Percentiles rank a stretch among this genome's conserved stretches.
These are phyloP conservation scores for Nowakowskiella sp. DNA, from an alignment of 192 early-diverging fungal genomes.

Conservation along the genomic window DNA sequence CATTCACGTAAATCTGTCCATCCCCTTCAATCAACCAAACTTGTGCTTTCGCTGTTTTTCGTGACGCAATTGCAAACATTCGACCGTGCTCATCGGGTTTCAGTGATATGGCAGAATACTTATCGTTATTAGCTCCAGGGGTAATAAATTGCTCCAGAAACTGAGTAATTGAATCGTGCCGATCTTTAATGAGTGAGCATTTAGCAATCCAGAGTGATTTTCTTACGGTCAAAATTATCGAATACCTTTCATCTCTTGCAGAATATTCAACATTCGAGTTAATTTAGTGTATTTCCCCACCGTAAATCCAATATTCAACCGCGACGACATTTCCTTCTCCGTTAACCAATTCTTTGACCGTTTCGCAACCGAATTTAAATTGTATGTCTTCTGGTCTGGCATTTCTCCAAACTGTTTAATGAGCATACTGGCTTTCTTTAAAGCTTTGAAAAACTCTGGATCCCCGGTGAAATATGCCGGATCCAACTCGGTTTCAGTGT, in stretches of 20 bases:
- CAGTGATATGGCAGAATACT: neutral
- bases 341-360: constrained; percentile 30
- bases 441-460: constrained; percentile 64
- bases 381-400: neutral
- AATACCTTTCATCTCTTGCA: constrained; percentile 29
- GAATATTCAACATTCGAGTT: constrained; percentile 35
- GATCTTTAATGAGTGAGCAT: too few species aligned
- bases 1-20: constrained; percentile 63
- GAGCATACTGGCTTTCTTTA: constrained; percentile 58
- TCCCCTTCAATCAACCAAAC: constrained; percentile 66
- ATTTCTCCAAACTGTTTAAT: constrained; percentile 21
- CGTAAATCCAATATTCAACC: constrained; percentile 20
- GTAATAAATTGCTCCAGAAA: constrained; percentile 8
- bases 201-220: too few species aligned
- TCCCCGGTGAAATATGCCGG: constrained; percentile 86
- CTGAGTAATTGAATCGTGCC: too few species aligned
- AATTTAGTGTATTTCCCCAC: constrained; percentile 23
- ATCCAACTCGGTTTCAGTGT: too few species aligned
- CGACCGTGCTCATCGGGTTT: constrained; percentile 63
- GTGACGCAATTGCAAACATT: constrained; percentile 63
- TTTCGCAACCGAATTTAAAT: too few species aligned
- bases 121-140: too few species aligned
- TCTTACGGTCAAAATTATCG: too few species aligned
- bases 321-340: constrained; percentile 15
- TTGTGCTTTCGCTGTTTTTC: constrained; percentile 72